Evolutionary conservation across 1,284 basidiomycete species (phyloP).

Genomic region (Cutaneotrichosporon cutaneum): DNA sequence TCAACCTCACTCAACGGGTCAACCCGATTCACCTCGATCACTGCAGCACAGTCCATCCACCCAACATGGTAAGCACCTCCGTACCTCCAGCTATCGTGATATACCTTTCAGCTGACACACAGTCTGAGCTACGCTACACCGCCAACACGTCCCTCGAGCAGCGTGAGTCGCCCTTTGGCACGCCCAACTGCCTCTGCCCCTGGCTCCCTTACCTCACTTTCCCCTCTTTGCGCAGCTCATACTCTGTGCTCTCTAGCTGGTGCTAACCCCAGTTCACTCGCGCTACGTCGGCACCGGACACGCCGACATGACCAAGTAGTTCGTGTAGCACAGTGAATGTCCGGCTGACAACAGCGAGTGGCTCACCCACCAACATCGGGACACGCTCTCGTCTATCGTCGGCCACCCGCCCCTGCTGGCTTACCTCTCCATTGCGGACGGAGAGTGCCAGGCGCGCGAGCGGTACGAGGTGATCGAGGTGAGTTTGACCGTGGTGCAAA

Average conservation of each 20-base stretch:
- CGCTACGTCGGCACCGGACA: slow-evolving; percentile 95
- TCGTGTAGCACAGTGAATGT: slow-evolving; percentile 44
- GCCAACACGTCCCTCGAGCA: slow-evolving; percentile 92
- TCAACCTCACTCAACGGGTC: too few relatives aligned
- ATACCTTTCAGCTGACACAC: slow-evolving; percentile 16
- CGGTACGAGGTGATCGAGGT: slow-evolving; percentile 97
- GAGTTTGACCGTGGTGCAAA: slow-evolving; percentile 33
- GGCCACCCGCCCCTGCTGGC: slow-evolving; percentile 84
- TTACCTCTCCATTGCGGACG: slow-evolving; percentile 89
- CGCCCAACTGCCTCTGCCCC: not conserved
- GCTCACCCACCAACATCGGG: slow-evolving; percentile 95
- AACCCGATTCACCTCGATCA: not conserved
- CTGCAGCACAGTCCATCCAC: not conserved
- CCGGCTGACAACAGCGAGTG: slow-evolving; percentile 72
- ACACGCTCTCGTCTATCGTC: slow-evolving; percentile 86
- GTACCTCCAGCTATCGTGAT: not conserved
- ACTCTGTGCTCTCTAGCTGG: not conserved
- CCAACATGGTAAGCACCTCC: slow-evolving; percentile 6
- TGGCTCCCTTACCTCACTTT: not conserved
- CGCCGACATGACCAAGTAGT: slow-evolving; percentile 93
- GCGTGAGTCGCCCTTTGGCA: slow-evolving; percentile 58
- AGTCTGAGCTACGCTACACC: slow-evolving; percentile 84
- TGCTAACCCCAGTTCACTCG: slow-evolving; percentile 70
- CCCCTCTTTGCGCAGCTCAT: too few relatives aligned
- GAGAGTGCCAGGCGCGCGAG: slow-evolving; percentile 82